A percentile compares a stretch with the other conserved stretches of the same genome.
Conservation (phyloP, 1,139 yeast species). For the Debaryomyces coudertii region DNA sequence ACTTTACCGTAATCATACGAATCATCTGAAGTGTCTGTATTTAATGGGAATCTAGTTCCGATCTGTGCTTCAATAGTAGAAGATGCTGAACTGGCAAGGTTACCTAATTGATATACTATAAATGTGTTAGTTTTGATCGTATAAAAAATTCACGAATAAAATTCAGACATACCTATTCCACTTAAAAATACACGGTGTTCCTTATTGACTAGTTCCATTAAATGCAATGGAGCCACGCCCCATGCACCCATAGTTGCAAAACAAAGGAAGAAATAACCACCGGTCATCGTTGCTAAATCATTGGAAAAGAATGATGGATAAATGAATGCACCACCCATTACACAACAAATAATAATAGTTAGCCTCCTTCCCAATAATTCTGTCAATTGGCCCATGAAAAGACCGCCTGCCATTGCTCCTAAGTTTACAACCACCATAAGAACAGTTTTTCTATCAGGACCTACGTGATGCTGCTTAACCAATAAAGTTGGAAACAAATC, state of each 20-base stretch:
- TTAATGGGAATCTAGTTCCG: constrained; percentile 35
- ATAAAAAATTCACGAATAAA: too few relatives aligned
- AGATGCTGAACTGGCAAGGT: constrained; percentile 40
- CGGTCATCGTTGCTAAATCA: constrained; percentile 29
- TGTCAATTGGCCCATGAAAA: constrained; percentile 47
- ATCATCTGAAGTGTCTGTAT: constrained; percentile 21
- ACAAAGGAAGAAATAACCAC: constrained; percentile 29
- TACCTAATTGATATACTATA: constrained; percentile 41
- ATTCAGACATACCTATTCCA: constrained; percentile 24
- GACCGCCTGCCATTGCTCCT: constrained; percentile 56
- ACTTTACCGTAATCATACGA: constrained; percentile 39
- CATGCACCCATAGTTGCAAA: constrained; percentile 41
- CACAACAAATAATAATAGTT: constrained; percentile 37
- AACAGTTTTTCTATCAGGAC: constrained; percentile 42
- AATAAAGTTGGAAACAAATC: constrained; percentile 56
- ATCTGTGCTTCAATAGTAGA: constrained; percentile 40
- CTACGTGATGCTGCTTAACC: constrained; percentile 39
- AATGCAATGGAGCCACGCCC: constrained; percentile 43
- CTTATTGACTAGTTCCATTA: constrained; percentile 41
- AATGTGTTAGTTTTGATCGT: too few relatives aligned
- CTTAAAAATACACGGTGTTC: constrained; percentile 39
- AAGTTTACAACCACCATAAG: constrained; percentile 50
- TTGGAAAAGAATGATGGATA: constrained; percentile 31
- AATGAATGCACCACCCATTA: constrained; percentile 36
- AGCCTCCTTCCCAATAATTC: constrained; percentile 53